Base-by-base conservation (phyloP, 768 basidiomycete species). In the Cystobasidium ongulense region DNA sequence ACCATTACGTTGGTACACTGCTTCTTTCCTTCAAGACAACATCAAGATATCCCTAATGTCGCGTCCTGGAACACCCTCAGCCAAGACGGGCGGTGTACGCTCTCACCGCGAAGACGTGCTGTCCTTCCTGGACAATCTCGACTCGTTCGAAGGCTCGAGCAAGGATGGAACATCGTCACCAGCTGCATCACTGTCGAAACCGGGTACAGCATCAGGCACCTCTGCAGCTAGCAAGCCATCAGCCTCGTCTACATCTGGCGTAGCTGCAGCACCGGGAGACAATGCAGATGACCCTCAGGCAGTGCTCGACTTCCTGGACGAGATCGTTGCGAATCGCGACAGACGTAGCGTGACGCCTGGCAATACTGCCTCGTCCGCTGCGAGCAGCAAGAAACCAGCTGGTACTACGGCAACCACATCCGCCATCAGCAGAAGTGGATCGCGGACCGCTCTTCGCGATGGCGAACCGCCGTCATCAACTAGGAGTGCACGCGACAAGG, bases 101-200 rank as follows among this genome's bases (percentile, higher is more conserved):
- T 39, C 36, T 2, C 68, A 71, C 27, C 68, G 68, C 33, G 82
- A 83, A 61, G 94, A 98, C 81, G 95, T 91, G 25, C 87, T 93
- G 25, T 89, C 88, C 79, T 88, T 98, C 82, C 88, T 98, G 54
- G 92, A 96, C 79, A 92, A 95, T 80, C 89, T 98, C 62, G 94
- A 98, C 80, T 89, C 88, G 35, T 86, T 95, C 68, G 75, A 71
- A 54, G 68, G 63, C 36, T 46, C 35, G 36, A 64, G 63, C 63
- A 64, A 64, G 38, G 41, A 78, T 1, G 59, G 76, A 13, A 72
- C 72, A 13, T 46, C 78, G 0, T 46, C 75, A 29, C 31, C 73
- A 11, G 29, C 75, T 25, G 35, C 75, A 31, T 59, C 72, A 15
- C 72, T 1, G 31, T 73, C 61, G 29, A 78, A 77, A 17, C 39